Conservation (phyloP, 192 early-diverging fungal species). For the Diversispora eburnea region DNA sequence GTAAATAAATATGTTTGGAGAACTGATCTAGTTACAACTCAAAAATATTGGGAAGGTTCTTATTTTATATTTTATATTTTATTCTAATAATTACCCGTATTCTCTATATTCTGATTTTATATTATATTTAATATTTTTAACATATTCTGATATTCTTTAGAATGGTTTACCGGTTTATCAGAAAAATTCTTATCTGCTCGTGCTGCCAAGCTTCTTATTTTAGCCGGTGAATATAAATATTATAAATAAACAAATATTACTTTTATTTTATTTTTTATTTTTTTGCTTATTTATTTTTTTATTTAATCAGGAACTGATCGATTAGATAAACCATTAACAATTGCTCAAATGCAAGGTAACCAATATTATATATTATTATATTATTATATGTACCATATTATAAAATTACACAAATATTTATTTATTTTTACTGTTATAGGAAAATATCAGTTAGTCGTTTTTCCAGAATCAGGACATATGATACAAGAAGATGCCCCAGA, state of each 20-base stretch:
- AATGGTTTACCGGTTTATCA: conserved; percentile 59
- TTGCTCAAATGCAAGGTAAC: conserved; percentile 75
- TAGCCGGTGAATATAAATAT: conserved; percentile 50
- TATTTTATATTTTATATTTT: conserved; percentile 28
- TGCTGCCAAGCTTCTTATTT: conserved; percentile 61
- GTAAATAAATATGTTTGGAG: conserved; percentile 50
- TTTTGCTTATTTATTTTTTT: background rate
- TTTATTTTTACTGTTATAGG: conserved; percentile 36
- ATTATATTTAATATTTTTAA: background rate
- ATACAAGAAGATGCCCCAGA: conserved; percentile 71
- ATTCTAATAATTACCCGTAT: background rate
- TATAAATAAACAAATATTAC: background rate
- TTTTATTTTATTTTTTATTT: conserved; percentile 3
- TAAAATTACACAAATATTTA: conserved; percentile 3
- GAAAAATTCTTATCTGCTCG: conserved; percentile 60
- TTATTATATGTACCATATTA: background rate
- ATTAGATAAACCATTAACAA: conserved; percentile 69
- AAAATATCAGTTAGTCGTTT: conserved; percentile 70
- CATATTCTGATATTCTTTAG: background rate
- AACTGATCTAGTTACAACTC: conserved; percentile 57
- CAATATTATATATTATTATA: background rate
- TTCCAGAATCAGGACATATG: conserved; percentile 67
- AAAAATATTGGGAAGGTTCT: conserved; percentile 63
- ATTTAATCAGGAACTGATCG: conserved; percentile 55
- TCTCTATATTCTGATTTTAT: background rate